Conservation (phyloP, 805 yeast genomes). For the Saccharomycopsis sp. region DNA sequence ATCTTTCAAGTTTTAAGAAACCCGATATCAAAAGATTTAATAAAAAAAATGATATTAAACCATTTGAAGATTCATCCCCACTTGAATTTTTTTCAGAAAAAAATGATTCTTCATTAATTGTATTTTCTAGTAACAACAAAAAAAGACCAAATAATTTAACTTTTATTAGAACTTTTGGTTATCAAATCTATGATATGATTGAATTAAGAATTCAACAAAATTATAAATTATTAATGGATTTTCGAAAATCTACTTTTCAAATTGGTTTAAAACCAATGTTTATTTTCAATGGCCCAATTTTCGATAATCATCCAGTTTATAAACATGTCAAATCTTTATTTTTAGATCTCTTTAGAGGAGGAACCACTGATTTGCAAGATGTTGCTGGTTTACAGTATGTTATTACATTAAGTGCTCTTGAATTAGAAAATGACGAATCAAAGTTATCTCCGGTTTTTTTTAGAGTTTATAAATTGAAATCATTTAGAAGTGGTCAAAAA, state of each 20-base stretch:
- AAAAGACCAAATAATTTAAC: slow-evolving; percentile 89
- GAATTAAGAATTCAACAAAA: slow-evolving; percentile 68
- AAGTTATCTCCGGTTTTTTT: slow-evolving; percentile 74
- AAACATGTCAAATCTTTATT: slow-evolving; percentile 81
- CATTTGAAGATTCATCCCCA: slow-evolving; percentile 81
- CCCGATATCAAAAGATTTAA: slow-evolving; percentile 81
- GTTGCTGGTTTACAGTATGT: slow-evolving; percentile 93
- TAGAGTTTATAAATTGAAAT: slow-evolving; percentile 81
- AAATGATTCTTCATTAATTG: slow-evolving; percentile 81
- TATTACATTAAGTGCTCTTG: slow-evolving; percentile 67
- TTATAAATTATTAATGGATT: slow-evolving; percentile 67
- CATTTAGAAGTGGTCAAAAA: slow-evolving; percentile 76
- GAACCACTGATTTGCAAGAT: slow-evolving; percentile 71
- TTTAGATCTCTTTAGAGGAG: slow-evolving; percentile 84
- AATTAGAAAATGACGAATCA: slow-evolving; percentile 48
- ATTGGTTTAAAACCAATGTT: slow-evolving; percentile 93
- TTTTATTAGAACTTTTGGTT: slow-evolving; percentile 82
- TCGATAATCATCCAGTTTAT: slow-evolving; percentile 81
- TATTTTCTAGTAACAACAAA: slow-evolving; percentile 70
- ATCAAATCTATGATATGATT: slow-evolving; percentile 86
- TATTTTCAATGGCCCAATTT: slow-evolving; percentile 83
- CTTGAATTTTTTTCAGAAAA: slow-evolving; percentile 91
- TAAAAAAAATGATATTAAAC: slow-evolving; percentile 81
- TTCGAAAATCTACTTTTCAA: slow-evolving; percentile 68
- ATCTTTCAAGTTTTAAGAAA: slow-evolving; percentile 80